Evolutionary conservation across 768 basidiomycete species (phyloP), one percentile per base, ranked within the genome.

Genomic region (Naganishia vaughanmartiniae): DNA sequence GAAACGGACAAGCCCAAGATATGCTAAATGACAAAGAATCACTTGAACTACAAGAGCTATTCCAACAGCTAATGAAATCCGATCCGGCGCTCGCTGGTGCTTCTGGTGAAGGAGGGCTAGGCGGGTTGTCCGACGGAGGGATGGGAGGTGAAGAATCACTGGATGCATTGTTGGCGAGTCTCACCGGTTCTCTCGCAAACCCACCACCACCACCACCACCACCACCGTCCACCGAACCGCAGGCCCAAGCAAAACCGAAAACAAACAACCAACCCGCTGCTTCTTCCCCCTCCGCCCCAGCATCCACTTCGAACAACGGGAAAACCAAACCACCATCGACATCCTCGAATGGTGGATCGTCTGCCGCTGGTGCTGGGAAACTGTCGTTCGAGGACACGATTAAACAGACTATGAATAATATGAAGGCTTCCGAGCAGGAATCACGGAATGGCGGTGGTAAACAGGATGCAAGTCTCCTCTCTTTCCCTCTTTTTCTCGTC

Each of bases 321-420:
- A 24, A 58, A 21, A 36, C 17, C 17, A 39, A 9, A 21, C 15
- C 57, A 9, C 21, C 11, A 12, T 36, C 57, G n/a, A n/a, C n/a
- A 36, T 17, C 33, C 21, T n/a, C 34, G 4, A 58, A 39, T 58
- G 26, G 55, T 33, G 30, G 17, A 42, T 42, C 42, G 10, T 42
- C 42, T 15, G 9, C 42, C 42, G 30, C 55, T 11, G 19, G 10
- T 19, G 55, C 7, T 9, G 48, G 30, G 65, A 70, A 19, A 17
- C 36, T 69, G 21, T 54, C 67, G 14, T 75, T 75, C 58, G 69
- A 75, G 45, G 65, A 72, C 54, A 72, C 70, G 14, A 73, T 76
- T 33, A 58, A 69, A n/a, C 71, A 67, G 66, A 76, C 75, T 53
- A 70, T 74, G 72, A 70, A 74, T 28, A 67, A 71, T 33, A 48